Percentiles rank a stretch among this genome's conserved stretches.
Conservation (phyloP, 495 filamentous ascomycete species). For the Aspergillus coremiiformis region DNA sequence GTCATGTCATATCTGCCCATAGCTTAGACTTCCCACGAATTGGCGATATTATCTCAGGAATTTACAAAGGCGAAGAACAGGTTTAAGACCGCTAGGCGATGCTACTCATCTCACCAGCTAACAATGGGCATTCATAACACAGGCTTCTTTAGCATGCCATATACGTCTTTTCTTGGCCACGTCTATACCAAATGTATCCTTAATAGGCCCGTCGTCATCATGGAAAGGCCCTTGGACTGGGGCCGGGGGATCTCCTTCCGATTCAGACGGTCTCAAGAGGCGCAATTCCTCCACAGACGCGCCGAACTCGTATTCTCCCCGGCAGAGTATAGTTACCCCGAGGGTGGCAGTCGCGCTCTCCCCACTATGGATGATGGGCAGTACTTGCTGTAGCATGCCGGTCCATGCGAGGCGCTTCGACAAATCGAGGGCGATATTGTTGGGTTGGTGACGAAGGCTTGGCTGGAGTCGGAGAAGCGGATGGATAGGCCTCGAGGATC, state of each 20-base stretch:
- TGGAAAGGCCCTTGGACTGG: slow-evolving; percentile 15
- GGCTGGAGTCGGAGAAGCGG: slow-evolving; percentile 74
- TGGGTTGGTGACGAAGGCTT: slow-evolving; percentile 62
- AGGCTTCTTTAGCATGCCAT: slow-evolving; percentile 64
- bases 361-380: slow-evolving; percentile 53
- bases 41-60: neutral
- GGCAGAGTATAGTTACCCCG: slow-evolving; percentile 63
- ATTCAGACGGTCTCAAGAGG: slow-evolving; percentile 21
- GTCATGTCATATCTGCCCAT: neutral
- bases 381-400: slow-evolving; percentile 67
- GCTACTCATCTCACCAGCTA: slow-evolving; percentile 6
- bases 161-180: slow-evolving; percentile 58
- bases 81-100: neutral
- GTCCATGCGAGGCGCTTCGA: slow-evolving; percentile 78
- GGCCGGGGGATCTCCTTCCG: slow-evolving; percentile 4
- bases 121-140: slow-evolving; percentile 49
- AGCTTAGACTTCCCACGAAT: neutral
- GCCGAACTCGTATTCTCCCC: slow-evolving; percentile 75
- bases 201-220: slow-evolving; percentile 34
- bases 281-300: slow-evolving; percentile 75
- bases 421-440: slow-evolving; percentile 71
- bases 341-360: slow-evolving; percentile 49
- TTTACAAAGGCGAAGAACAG: neutral
- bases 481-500: slow-evolving; percentile 57
- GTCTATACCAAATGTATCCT: slow-evolving; percentile 49